A percentile compares a stretch with the other conserved stretches of the same genome.
phyloP scores from a whole-genome alignment of 2,329 filamentous ascomycete genomes.

The Fusarium concolor region DNA sequence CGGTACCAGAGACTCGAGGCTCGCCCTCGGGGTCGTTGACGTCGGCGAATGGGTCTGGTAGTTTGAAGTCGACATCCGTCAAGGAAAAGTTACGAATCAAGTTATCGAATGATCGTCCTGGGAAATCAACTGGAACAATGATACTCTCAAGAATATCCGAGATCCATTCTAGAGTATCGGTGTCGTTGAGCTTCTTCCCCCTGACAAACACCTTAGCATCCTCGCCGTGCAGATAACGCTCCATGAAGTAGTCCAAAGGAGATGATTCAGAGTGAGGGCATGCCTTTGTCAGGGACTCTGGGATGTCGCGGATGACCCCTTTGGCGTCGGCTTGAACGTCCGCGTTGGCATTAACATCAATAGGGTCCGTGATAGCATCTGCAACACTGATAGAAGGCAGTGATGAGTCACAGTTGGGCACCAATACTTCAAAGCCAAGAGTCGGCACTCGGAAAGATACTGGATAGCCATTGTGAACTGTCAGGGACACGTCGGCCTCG shows the following conservation, averaged over 20 bases:
- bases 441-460: constrained; percentile 80
- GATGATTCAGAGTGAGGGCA: constrained; percentile 85
- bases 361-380: constrained; percentile 74
- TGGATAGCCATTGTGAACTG: constrained; percentile 80
- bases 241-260: constrained; percentile 84
- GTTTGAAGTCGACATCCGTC: constrained; percentile 83
- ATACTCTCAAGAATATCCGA: constrained; percentile 82
- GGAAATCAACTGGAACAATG: constrained; percentile 85
- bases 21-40: constrained; percentile 77
- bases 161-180: constrained; percentile 84
- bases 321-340: constrained; percentile 76
- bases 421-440: constrained; percentile 85
- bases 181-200: constrained; percentile 75
- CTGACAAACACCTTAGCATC: constrained; percentile 85
- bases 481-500: constrained; percentile 81
- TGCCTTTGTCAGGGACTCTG: constrained; percentile 74
- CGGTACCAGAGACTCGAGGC: constrained; percentile 84
- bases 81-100: constrained; percentile 90
- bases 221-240: constrained; percentile 83
- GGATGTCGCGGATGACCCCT: constrained; percentile 78
- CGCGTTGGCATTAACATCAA: constrained; percentile 75
- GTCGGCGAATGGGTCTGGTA: constrained; percentile 84
- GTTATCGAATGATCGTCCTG: constrained; percentile 82
- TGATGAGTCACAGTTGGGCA: constrained; percentile 80
- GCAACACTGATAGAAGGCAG: constrained; percentile 84